phyloP scores from a whole-genome alignment of 208 protist genomes.

The Acanthamoeba lenticulata region DNA sequence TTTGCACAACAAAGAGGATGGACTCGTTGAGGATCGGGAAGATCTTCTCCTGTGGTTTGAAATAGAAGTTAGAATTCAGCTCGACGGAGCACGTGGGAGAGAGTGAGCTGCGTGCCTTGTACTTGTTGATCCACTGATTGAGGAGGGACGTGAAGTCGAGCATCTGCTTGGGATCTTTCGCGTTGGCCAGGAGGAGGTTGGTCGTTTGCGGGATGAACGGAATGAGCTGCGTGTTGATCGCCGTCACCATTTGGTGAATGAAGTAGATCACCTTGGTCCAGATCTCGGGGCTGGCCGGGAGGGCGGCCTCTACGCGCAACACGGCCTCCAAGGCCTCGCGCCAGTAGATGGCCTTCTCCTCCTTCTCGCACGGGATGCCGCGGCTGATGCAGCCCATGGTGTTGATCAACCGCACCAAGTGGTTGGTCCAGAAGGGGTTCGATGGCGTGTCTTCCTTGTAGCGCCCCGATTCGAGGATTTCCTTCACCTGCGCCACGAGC shows the following conservation, averaged over 20 bases:
- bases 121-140: constrained; percentile 41
- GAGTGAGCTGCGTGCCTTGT: neutral
- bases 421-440: constrained; percentile 56
- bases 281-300: neutral
- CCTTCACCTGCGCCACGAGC: constrained; percentile 7
- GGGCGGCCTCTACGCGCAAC: neutral
- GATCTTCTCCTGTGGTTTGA: constrained; percentile 13
- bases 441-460: constrained; percentile 54
- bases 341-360: constrained; percentile 57
- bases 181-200: neutral
- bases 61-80: no score
- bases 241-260: constrained; percentile 65
- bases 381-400: constrained; percentile 62
- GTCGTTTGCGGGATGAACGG: constrained; percentile 55
- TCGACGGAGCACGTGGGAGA: neutral
- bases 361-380: constrained; percentile 47
- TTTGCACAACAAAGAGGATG: constrained; percentile 46
- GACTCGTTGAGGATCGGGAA: constrained; percentile 42
- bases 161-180: neutral
- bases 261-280: constrained; percentile 33
- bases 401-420: constrained; percentile 58
- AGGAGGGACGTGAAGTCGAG: constrained; percentile 46
- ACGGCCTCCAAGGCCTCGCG: neutral
- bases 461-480: neutral
- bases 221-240: constrained; percentile 37